These are phyloP conservation scores for Cerioporus squamosus DNA, from an alignment of 1,284 basidiomycete species.

Conservation along the genomic window DNA sequence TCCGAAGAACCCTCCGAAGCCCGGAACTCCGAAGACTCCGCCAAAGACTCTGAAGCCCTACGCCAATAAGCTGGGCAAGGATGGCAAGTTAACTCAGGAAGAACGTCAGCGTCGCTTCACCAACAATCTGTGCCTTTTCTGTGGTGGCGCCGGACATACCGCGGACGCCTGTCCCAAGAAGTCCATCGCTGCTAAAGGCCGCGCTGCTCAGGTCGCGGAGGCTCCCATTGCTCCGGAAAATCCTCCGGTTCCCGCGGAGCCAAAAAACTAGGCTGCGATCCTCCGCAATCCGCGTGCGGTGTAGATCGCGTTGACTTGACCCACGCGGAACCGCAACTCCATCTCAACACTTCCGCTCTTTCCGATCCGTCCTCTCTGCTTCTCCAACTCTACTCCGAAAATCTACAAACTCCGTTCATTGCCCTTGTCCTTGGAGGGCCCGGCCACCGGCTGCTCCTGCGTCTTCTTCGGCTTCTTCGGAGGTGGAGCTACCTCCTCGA, in stretches of 20 bases:
- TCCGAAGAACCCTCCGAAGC: background rate
- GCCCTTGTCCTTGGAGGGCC: too few species aligned
- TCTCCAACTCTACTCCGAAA: background rate
- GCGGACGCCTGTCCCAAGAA: slow-evolving; percentile 2
- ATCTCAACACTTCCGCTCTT: slow-evolving; percentile 10
- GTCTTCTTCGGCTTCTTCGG: too few species aligned
- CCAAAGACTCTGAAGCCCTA: slow-evolving; percentile 4
- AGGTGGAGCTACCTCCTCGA: too few species aligned
- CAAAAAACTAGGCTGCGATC: slow-evolving; percentile 10
- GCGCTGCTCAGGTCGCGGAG: background rate
- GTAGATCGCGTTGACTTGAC: slow-evolving; percentile 7
- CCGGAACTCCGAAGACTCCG: background rate
- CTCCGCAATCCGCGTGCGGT: background rate
- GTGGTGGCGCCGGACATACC: background rate
- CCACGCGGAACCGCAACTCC: background rate
- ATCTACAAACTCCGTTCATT: background rate
- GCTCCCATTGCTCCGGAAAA: slow-evolving; percentile 8
- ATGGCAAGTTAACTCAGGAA: slow-evolving; percentile 4
- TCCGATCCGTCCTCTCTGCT: slow-evolving; percentile 1
- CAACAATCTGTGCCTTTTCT: slow-evolving; percentile 14
- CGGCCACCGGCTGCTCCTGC: too few species aligned
- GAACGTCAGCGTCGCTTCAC: slow-evolving; percentile 2
- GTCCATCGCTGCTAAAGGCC: slow-evolving; percentile 15
- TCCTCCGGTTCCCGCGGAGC: background rate
- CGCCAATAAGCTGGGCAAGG: slow-evolving; percentile 8